Base-by-base conservation (phyloP, 495 filamentous ascomycete genomes). In the Penicillium waksmanii region DNA sequence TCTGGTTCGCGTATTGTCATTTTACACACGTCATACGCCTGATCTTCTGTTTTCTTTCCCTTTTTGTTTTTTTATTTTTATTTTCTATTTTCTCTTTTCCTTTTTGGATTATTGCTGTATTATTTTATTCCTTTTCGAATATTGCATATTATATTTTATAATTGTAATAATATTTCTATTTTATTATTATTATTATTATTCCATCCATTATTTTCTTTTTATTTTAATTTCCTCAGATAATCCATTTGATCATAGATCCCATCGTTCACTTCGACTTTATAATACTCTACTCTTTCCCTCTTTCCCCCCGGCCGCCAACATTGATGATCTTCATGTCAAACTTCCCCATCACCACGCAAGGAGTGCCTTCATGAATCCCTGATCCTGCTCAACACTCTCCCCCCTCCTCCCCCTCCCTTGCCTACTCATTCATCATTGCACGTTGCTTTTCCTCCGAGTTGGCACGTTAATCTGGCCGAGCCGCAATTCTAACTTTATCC, bases 401-500 rank as follows among this genome's bases (percentile, higher is more conserved):
- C 53, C 18, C 31, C 19, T 27, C 25, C 12, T n/a, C 6, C 35
- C 19, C 35, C 46, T 34, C 56, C 66, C 60, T 66, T 68, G 57
- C 66, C 61, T 42, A 19, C 21, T 15, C 51, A 27, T 18, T 46
- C 52, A 19, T 51, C 53, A 44, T 56, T 43, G 53, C 64, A 66
- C 58, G 58, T 64, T 66, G 61, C 64, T 64, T 66, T 46, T 6
- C 56, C 47, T 35, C 53, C 57, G 56, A 58, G 60, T 64, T 64
- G 58, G 63, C 57, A 62, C 58, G 43, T 66, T 65, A 62, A 53
- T 53, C 56, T 64, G 56, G 55, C 51, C 66, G 66, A 64, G 58
- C 66, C 64, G 66, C 61, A 63, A 69, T 62, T 54, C 60, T 42
- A 69, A 69, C 63, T 57, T 66, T 62, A 64, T 63, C 58, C 49